A percentile compares a stretch with the other conserved stretches of the same genome.
phyloP scores from a whole-genome alignment of 257 asterid species.

The Jacaranda copaia region DNA sequence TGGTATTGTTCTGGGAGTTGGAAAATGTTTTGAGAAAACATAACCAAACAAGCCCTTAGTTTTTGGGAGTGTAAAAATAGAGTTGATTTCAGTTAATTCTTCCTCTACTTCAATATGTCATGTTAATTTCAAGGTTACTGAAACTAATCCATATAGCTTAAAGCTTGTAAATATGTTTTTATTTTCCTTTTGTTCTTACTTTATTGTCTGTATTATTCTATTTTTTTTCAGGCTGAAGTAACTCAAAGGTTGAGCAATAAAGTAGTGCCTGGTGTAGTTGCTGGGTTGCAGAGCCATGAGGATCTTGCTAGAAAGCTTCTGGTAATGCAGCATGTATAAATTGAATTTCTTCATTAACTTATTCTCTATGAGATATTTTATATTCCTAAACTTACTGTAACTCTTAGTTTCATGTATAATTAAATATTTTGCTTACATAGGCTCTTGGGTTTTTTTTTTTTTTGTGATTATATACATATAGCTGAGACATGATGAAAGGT shows the following conservation, averaged over 20 bases:
- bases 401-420: not conserved
- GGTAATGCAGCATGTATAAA: conserved; percentile 45
- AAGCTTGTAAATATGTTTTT: not conserved
- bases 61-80: not conserved
- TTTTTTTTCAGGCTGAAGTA: conserved; percentile 70
- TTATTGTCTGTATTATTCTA: not conserved
- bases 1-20: too few species aligned
- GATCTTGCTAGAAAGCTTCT: conserved; percentile 86
- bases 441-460: not conserved
- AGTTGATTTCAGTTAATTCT: conserved; percentile 18
- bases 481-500: not conserved
- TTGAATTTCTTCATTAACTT: not conserved
- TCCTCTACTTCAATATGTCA: conserved; percentile 10
- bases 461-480: not conserved
- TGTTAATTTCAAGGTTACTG: conserved; percentile 7
- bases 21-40: too few species aligned
- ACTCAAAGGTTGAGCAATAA: conserved; percentile 79
- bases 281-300: conserved; percentile 74
- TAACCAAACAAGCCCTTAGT: too few species aligned
- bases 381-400: not conserved
- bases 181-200: not conserved
- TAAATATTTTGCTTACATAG: not conserved
- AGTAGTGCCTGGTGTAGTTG: conserved; percentile 49
- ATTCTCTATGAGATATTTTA: not conserved
- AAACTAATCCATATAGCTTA: conserved; percentile 2